Conservation (phyloP, 2,329 filamentous ascomycete genomes). For the Bipolaris bicolor region DNA sequence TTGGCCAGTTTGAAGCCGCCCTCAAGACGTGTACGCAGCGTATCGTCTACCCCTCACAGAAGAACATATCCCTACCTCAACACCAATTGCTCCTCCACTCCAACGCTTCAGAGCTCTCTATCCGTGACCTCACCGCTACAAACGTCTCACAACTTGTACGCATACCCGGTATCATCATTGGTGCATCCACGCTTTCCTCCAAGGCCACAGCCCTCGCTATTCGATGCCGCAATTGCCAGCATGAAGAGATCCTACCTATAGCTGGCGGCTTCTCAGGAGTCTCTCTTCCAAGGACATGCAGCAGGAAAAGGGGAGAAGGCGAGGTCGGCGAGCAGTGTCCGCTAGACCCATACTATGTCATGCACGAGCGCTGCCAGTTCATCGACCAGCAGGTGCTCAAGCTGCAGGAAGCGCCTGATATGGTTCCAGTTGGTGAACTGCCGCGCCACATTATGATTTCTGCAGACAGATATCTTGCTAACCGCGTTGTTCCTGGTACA, state of each 20-base stretch:
- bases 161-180: slow-evolving; percentile 96
- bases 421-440: slow-evolving; percentile 95
- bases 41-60: slow-evolving; percentile 83
- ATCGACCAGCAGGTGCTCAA: slow-evolving; percentile 99
- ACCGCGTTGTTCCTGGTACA: slow-evolving; percentile 92
- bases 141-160: slow-evolving; percentile 94
- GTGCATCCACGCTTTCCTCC: slow-evolving; percentile 93
- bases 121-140: slow-evolving; percentile 89
- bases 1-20: slow-evolving; percentile 80
- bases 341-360: slow-evolving; percentile 92
- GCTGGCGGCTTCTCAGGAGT: slow-evolving; percentile 87
- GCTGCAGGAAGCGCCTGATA: slow-evolving; percentile 94
- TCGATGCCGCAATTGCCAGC: slow-evolving; percentile 84
- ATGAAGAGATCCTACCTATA: slow-evolving; percentile 72
- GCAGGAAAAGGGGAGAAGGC: slow-evolving; percentile 65
- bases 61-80: slow-evolving; percentile 74
- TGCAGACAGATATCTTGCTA: slow-evolving; percentile 94
- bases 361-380: slow-evolving; percentile 92
- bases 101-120: slow-evolving; percentile 86
- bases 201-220: slow-evolving; percentile 89
- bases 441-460: slow-evolving; percentile 94
- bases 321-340: slow-evolving; percentile 79
- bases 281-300: slow-evolving; percentile 80
- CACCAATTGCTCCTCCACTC: slow-evolving; percentile 97
- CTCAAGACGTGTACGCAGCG: slow-evolving; percentile 89